These are phyloP conservation scores for Emericellopsis terricola DNA, from an alignment of 495 filamentous ascomycete species.

Conservation along the genomic window DNA sequence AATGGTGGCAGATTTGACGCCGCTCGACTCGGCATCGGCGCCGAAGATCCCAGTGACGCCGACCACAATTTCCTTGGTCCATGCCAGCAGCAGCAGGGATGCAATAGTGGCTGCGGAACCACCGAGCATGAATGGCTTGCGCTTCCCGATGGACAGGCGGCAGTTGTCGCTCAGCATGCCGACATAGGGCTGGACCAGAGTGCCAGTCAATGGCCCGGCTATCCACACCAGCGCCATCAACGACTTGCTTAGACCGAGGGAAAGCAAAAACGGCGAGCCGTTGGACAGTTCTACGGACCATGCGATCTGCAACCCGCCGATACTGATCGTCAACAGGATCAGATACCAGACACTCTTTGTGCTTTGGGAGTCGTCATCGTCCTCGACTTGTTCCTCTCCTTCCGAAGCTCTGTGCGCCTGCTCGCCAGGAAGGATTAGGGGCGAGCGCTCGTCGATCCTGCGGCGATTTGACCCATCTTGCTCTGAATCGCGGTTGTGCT, in stretches of 20 bases:
- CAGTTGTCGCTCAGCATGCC: constrained; percentile 83
- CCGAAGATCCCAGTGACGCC: constrained; percentile 57
- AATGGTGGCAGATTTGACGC: constrained; percentile 42
- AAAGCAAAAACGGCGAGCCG: constrained; percentile 51
- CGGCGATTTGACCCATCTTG: neutral
- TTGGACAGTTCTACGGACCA: constrained; percentile 86
- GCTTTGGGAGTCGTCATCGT: constrained; percentile 27
- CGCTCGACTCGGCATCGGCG: constrained; percentile 38
- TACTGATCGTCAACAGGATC: constrained; percentile 63
- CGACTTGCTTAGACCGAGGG: constrained; percentile 79
- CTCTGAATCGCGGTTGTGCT: no score
- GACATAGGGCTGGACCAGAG: constrained; percentile 83
- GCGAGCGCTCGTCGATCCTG: constrained; percentile 1
- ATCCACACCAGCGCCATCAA: constrained; percentile 92
- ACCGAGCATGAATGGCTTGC: constrained; percentile 74
- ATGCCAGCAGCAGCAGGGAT: constrained; percentile 58
- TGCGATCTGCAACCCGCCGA: constrained; percentile 80
- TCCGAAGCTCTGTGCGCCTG: no score
- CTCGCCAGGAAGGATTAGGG: neutral
- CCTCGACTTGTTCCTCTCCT: neutral
- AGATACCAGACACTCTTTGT: constrained; percentile 72
- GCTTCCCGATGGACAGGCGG: constrained; percentile 60
- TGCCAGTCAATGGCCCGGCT: constrained; percentile 71
- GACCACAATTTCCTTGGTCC: constrained; percentile 62
- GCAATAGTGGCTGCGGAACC: constrained; percentile 56